Evolutionary conservation across 208 protist genomes (phyloP), one percentile per base, ranked within the genome.

Genomic region (Acanthamoeba pearcei): DNA sequence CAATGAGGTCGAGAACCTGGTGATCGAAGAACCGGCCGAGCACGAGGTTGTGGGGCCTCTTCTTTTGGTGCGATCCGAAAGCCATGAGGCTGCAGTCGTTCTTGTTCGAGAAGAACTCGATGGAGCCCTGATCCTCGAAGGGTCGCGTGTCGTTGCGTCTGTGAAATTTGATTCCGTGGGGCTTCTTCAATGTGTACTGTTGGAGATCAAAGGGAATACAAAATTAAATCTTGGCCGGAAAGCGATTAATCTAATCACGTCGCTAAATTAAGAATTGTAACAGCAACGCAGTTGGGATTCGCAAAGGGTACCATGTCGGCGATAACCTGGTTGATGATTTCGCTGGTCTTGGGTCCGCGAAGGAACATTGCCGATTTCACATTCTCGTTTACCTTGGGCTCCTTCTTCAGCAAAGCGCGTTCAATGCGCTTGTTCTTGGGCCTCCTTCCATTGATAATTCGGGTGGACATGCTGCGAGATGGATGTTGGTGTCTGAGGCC

Each of bases 31-130:
- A 96, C 24, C 97, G 94, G 15, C 97, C 97, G 2, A 98, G 49
- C 10, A 98, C 93, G 13, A 98, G 74, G 78, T 98, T 98, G 74
- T 97, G 51, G n/a, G 97, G 97, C n/a, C 97, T 89, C 91, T 98
- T 98, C 86, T 98, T 98, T 46, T 51, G 92, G 85, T 97, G 95
- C 27, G 90, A 95, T 5, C 64, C 97, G 49, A 97, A 97, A 46
- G 93, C 89, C 93, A 98, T 97, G n/a, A 98, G 88, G 42, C 78
- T 88, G 64, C 55, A 96, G 93, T 97, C 95, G 68, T 97, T 96
- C 68, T 95, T 95, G 12, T 96, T 60, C 29, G 95, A 97, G 42
- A 97, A 96, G 91, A 97, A 98, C 91, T 98, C 97, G 17, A 98
- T 80, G 13, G 96, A 95, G n/a, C 91, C 93, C 66, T 89, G 80